Evolutionary conservation across 2,329 filamentous ascomycete genomes (phyloP).

Genomic region (Bipolaris sorokiniana): DNA sequence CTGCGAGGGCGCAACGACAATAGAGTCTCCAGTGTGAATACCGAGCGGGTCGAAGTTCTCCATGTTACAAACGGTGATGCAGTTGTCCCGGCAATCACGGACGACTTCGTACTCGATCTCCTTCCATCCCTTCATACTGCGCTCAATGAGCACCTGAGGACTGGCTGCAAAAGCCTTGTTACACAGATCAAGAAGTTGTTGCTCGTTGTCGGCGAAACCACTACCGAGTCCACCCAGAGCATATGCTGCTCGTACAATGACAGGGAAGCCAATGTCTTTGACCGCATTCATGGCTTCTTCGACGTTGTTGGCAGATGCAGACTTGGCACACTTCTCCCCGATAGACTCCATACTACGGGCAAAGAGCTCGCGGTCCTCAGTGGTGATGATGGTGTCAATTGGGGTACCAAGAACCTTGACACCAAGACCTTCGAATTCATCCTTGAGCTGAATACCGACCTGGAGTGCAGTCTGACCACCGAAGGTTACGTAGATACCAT

Average conservation of each 20-base stretch:
- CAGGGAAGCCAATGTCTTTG: constrained; percentile 90
- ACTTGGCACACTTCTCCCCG: constrained; percentile 96
- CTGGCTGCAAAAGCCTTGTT: constrained; percentile 93
- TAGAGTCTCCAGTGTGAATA: constrained; percentile 97
- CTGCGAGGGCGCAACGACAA: constrained; percentile 96
- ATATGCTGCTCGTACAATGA: constrained; percentile 96
- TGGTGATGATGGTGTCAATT: constrained; percentile 98
- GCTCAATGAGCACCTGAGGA: constrained; percentile 94
- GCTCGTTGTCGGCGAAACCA: constrained; percentile 89
- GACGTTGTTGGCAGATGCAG: constrained; percentile 85
- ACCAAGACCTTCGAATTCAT: constrained; percentile 90
- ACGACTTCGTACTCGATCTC: constrained; percentile 99
- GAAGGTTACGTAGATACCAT: constrained; percentile 97
- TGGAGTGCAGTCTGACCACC: constrained; percentile 97
- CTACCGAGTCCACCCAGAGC: constrained; percentile 93
- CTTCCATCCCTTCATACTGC: constrained; percentile 99
- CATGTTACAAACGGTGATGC: constrained; percentile 99
- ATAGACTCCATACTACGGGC: constrained; percentile 98
- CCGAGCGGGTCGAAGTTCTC: constrained; percentile 99
- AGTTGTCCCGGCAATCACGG: constrained; percentile 93
- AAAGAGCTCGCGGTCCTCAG: constrained; percentile 96
- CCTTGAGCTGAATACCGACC: constrained; percentile 96
- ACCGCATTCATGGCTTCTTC: constrained; percentile 90
- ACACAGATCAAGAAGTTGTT: constrained; percentile 84
- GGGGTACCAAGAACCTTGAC: constrained; percentile 95